Evolutionary conservation across 1,284 basidiomycete genomes (phyloP), one percentile per base, ranked within the genome.

Genomic region (Exsudoporus floridanus): DNA sequence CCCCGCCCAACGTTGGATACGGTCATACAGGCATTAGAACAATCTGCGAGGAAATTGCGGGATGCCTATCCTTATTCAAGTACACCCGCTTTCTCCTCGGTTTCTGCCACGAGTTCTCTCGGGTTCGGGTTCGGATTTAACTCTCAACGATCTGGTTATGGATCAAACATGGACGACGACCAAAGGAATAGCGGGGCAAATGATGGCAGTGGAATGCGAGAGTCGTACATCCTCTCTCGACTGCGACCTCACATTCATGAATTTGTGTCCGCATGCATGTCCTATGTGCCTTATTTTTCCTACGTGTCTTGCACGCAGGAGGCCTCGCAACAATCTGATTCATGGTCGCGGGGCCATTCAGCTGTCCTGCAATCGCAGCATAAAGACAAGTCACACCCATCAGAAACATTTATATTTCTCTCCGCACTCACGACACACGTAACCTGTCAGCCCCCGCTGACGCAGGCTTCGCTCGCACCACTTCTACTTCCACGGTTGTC

Each of bases 271-370:
- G 80, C 85, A 16, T 87, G 81, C 66, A 78, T 82, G 63, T 85
- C 90, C 8, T 92, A 91, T 64, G 80, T 92, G 43, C 88, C 88
- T 2, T 92, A 92, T 67, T 92, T 92, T 66, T 87, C 88, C 19
- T 83, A 79, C 59, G 69, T 78, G 41, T 65, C 78, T 18, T 53
- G 66, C 25, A 45, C 69, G 37, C 57, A 60, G 60, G 38, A 31
- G 35, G 16, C 56, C 45, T 54, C 70, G 14, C 53, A 62, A 41
- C 46, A 65, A 56, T 55, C 65, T 46, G 61, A 63, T 57, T 56
- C 63, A 27, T 60, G 63, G 50, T 46, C 75, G 60, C 60, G 67
- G 55, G 73, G 75, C 25, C 73, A 76, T 50, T 69, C 77, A 1
- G 70, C 74, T 10, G 65, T 70, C 13, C 64, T 79, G 30, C 77